Evolutionary conservation across 805 yeast genomes (phyloP).

Genomic region (Candida palmyrensis): DNA sequence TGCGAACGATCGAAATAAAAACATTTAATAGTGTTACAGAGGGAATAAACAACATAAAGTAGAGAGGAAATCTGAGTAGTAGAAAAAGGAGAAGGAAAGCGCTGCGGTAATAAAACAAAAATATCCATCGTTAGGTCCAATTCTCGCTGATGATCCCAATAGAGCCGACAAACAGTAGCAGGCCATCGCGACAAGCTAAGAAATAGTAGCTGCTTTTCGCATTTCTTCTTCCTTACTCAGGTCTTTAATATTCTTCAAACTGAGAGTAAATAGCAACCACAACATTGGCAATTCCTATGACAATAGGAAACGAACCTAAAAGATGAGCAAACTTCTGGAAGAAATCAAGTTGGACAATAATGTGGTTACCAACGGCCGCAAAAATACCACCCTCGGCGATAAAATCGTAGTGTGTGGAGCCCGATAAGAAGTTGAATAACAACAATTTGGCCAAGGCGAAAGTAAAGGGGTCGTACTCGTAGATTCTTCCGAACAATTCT

Average conservation of each 20-base stretch:
- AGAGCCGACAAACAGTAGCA: no score
- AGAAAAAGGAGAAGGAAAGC: no score
- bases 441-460: conserved; percentile 46
- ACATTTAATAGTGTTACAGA: no score
- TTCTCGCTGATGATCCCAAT: no score
- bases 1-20: no score
- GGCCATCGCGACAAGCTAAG: no score
- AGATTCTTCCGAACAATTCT: conserved; percentile 30
- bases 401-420: conserved; percentile 24
- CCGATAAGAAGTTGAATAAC: conserved; percentile 32
- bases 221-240: not conserved
- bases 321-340: conserved; percentile 28
- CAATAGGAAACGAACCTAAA: conserved; percentile 45
- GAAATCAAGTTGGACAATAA: conserved; percentile 32
- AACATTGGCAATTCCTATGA: conserved; percentile 42
- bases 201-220: no score
- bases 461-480: conserved; percentile 49
- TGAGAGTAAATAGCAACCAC: conserved; percentile 48
- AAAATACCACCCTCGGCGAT: conserved; percentile 19
- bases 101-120: no score
- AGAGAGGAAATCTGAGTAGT: no score
- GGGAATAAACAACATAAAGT: no score
- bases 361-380: conserved; percentile 22
- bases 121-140: no score
- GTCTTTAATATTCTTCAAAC: conserved; percentile 35